These are phyloP conservation scores for Amylostereum areolatum DNA, from an alignment of 1,284 basidiomycete genomes.

Conservation along the genomic window DNA sequence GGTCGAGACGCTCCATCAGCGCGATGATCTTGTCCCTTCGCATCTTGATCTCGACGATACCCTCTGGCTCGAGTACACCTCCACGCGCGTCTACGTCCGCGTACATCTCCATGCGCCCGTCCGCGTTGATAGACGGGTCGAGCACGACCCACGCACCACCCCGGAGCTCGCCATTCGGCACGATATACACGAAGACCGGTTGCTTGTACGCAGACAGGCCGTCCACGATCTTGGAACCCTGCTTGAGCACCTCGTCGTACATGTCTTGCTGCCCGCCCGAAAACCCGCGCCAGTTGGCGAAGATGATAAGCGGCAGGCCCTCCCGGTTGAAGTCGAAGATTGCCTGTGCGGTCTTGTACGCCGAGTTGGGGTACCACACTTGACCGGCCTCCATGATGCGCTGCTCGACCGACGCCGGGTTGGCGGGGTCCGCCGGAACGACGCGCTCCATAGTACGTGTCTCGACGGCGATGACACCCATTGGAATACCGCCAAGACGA, in stretches of 20 bases:
- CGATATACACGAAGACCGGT: slow-evolving; percentile 98
- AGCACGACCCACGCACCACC: slow-evolving; percentile 99
- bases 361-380: slow-evolving; percentile 99
- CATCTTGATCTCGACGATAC: slow-evolving; percentile 93
- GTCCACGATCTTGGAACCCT: slow-evolving; percentile 97
- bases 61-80: slow-evolving; percentile 97
- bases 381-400: slow-evolving; percentile 99
- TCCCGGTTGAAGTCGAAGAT: slow-evolving; percentile 99
- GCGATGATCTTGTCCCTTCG: slow-evolving; percentile 85
- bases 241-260: slow-evolving; percentile 93
- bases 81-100: slow-evolving; percentile 94
- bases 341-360: slow-evolving; percentile 99
- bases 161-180: slow-evolving; percentile 97
- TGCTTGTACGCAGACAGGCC: slow-evolving; percentile 96
- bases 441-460: slow-evolving; percentile 97
- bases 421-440: slow-evolving; percentile 98
- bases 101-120: slow-evolving; percentile 98
- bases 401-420: slow-evolving; percentile 95
- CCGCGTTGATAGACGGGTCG: slow-evolving; percentile 93
- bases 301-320: slow-evolving; percentile 94
- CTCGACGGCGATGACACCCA: slow-evolving; percentile 97
- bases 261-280: slow-evolving; percentile 99
- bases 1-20: slow-evolving; percentile 93
- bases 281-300: slow-evolving; percentile 99
- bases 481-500: slow-evolving; percentile 94